Base-by-base conservation (phyloP, 139 green algal genomes). In the Yamagishiella unicocca region DNA sequence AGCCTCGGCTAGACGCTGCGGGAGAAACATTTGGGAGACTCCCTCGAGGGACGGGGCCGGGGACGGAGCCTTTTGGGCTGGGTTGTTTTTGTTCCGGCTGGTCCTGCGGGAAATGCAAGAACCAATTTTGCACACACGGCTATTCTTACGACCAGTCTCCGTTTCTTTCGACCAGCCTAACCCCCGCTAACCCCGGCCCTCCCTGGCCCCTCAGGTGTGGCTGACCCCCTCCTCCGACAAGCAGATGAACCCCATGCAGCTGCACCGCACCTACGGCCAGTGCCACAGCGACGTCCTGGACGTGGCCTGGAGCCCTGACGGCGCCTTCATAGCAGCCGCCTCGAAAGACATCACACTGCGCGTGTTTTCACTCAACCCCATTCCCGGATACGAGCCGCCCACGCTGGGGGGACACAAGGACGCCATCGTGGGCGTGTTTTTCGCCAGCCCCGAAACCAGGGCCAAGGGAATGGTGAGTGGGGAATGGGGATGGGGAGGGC, bases 231-330 rank as follows among this genome's bases (percentile, higher is more conserved):
- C 92, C 22, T 88, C 94, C 45, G 88, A 90, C 22, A 99, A 99
- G 94, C 90, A 93, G 46, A 91, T 98, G 83, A 89, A 94, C 17
- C 97, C 98, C 24, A 97, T 99, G 93, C 91, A 95, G 88, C 94
- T 99, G 75, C 94, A 98, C 91, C 92, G 96, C 87, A 97, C 95
- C 12, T 99, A 97, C 74, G 95, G 95, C 38, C 93, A 96, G 55
- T 96, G 91, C 84, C 92, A 98, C 86, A 92, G 92, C 14, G 93
- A 96, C 79, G 94, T 99, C 58, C 95, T 96, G n/a, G 90, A 92
- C 70, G 61, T 99, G 19, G 96, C 96, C 82, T 99, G 98, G 98
- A 94, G 66, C 35, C 54, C 80, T 31, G 40, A 45, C 19, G 68
- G 80, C 61, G 42, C 43, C 61, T 86, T 77, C 62, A 37, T 86